Evolutionary conservation across 768 basidiomycete genomes (phyloP).

Genomic region (Termitomyces bulborhizus): DNA sequence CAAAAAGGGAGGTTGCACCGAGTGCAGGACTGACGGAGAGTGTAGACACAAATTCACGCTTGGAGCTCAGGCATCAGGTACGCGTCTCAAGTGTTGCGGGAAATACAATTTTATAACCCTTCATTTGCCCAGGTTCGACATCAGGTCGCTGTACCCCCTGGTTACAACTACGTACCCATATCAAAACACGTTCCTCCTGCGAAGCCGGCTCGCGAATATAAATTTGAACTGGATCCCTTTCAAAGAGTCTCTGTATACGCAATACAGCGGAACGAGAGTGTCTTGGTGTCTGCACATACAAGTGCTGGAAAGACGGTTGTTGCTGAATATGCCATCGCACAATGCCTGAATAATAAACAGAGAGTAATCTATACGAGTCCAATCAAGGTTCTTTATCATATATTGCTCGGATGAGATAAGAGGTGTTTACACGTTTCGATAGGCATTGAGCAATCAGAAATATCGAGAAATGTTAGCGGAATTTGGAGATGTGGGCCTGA

Average conservation of each 20-base stretch:
- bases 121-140: conserved; percentile 67
- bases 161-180: conserved; percentile 88
- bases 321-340: conserved; percentile 98
- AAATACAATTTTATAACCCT: conserved; percentile 1
- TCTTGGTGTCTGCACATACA: conserved; percentile 96
- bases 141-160: conserved; percentile 93
- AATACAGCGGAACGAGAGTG: conserved; percentile 96
- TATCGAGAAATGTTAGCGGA: conserved; percentile 96
- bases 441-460: conserved; percentile 99
- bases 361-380: conserved; percentile 99
- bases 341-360: conserved; percentile 89
- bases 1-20: conserved; percentile 85
- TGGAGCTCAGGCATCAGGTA: conserved; percentile 82
- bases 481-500: conserved; percentile 96
- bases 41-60: conserved; percentile 58
- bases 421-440: conserved; percentile 17
- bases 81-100: conserved; percentile 11
- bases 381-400: conserved; percentile 75
- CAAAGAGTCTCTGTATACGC: conserved; percentile 92
- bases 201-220: conserved; percentile 90
- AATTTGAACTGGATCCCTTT: conserved; percentile 96
- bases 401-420: conserved; percentile 6
- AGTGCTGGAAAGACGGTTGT: conserved; percentile 99
- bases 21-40: conserved; percentile 80
- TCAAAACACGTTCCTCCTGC: conserved; percentile 85